phyloP scores from a whole-genome alignment of 768 basidiomycete species.

The Amanita jacksonii region DNA sequence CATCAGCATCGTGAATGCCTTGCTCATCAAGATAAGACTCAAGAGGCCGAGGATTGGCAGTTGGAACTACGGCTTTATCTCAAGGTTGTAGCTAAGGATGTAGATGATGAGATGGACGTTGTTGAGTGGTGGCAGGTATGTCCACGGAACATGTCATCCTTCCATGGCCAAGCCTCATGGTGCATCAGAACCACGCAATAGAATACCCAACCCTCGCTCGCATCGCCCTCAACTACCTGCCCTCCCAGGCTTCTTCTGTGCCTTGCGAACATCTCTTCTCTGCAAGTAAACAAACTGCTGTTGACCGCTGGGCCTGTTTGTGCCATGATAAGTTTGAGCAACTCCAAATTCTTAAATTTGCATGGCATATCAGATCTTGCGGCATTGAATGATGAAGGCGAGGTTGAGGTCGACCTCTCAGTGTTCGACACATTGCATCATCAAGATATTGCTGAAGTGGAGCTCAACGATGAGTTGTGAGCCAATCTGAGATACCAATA shows the following conservation, averaged over 20 bases:
- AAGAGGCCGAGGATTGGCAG: not conserved
- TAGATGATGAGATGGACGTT: not conserved
- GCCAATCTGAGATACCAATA: too few species aligned
- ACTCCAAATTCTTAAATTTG: slow-evolving; percentile 3
- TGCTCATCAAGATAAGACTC: not conserved
- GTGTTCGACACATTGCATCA: too few species aligned
- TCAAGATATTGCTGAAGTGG: too few species aligned
- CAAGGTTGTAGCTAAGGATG: not conserved
- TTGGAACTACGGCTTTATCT: not conserved
- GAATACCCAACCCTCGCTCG: slow-evolving; percentile 2
- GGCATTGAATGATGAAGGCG: not conserved
- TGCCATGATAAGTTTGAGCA: not conserved
- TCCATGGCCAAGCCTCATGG: not conserved
- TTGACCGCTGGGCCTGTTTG: not conserved
- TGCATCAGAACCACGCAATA: not conserved
- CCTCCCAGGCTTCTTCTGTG: not conserved
- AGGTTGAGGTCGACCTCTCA: too few species aligned
- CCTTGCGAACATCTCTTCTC: slow-evolving; percentile 3
- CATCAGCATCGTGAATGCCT: slow-evolving; percentile 1
- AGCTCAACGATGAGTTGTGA: too few species aligned
- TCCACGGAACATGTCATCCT: not conserved
- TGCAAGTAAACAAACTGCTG: not conserved
- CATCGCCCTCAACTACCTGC: not conserved
- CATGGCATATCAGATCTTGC: not conserved
- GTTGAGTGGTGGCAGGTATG: slow-evolving; percentile 2